A percentile compares a stretch with the other conserved stretches of the same genome.
These are phyloP conservation scores for Selenicereus undatus DNA, from an alignment of 148 eudicot species.

Conservation along the genomic window DNA sequence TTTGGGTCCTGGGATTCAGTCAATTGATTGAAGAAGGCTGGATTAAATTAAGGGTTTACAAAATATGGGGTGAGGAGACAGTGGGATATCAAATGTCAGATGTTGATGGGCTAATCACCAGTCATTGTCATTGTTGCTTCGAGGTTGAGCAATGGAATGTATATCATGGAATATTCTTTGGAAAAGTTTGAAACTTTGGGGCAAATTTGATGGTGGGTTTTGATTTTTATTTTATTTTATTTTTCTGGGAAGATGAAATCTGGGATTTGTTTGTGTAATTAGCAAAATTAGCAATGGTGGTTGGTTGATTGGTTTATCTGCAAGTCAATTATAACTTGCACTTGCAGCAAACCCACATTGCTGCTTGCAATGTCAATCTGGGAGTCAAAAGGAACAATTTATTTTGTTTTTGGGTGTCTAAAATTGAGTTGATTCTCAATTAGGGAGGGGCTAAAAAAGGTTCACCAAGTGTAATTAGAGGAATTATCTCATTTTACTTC, in stretches of 20 bases:
- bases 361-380: background rate
- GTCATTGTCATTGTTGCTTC: constrained; percentile 3
- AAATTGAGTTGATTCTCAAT: background rate
- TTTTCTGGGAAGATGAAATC: background rate
- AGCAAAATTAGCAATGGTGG: constrained; percentile 2
- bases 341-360: background rate
- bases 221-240: too few species aligned
- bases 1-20: background rate
- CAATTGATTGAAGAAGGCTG: background rate
- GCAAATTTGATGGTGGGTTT: background rate
- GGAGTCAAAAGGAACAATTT: background rate
- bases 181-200: background rate
- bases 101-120: constrained; percentile 10
- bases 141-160: constrained; percentile 2
- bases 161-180: constrained; percentile 5
- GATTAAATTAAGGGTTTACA: background rate
- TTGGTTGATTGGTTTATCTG: background rate
- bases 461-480: background rate
- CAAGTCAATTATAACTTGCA: background rate
- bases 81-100: background rate
- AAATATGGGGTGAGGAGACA: background rate
- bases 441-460: background rate
- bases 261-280: background rate
- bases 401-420: background rate
- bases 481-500: background rate